Base-by-base conservation (phyloP, 1,284 basidiomycete genomes). In the Sporisorium iseilematis-ciliati region DNA sequence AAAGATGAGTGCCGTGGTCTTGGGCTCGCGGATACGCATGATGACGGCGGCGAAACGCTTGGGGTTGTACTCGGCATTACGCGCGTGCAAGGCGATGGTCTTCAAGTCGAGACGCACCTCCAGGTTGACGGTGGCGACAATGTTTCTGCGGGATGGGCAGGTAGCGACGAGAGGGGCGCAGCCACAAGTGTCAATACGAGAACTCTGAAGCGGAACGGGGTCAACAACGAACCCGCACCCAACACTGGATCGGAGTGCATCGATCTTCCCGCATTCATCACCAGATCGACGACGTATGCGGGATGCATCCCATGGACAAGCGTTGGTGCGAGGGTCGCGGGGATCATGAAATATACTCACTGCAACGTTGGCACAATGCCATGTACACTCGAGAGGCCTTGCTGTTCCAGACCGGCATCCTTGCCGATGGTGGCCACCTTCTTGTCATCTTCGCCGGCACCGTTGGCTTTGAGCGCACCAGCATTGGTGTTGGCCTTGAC, bases 11-110 rank as follows among this genome's bases (percentile, higher is more conserved):
- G 97, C 97, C 43, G 97, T 99, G 64, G 97, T 99, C 89, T 99
- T 99, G 64, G 97, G 97, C 83, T 99, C 96, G 81, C 97, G 94
- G 85, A 99, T 99, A 87, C 97, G 94, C 97, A 99, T 99, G 87
- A 99, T 99, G 77, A 99, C 97, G 69, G 97, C 97, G 77, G 97
- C 97, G 88, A 99, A 99, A 92, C 97, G 95, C 95, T 99, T 99
- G 52, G 97, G 97, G 86, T 98, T 99, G 87, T 99, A 99, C 88
- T 99, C 97, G 45, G 97, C 97, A 86, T 99, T 99, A 74, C 97
- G 90, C 0, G 97, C 97, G 82, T 99, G 97, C 71, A 99, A 87
- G 20, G 96, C 96, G 75, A 99, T 99, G 55, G 97, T 99, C 90
- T 99, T 99, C 70, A 99, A 88, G 86, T 99, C 97, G 64, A 99